phyloP scores from a whole-genome alignment of 805 yeast genomes.

The Myxozyma lipomycoides region DNA sequence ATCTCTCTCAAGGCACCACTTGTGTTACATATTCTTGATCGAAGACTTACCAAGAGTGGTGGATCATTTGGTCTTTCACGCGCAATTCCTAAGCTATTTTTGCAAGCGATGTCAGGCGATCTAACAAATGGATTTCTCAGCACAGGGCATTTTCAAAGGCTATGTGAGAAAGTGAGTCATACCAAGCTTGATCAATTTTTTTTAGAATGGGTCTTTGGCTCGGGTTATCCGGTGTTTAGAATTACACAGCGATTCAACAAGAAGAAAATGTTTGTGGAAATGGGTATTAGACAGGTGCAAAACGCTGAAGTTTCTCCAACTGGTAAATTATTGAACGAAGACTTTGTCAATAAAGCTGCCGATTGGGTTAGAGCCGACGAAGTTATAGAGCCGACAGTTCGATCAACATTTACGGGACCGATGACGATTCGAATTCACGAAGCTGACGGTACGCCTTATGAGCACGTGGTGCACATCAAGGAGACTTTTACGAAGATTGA shows the following conservation, averaged over 20 bases:
- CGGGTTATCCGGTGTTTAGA: slow-evolving; percentile 84
- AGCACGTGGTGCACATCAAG: slow-evolving; percentile 88
- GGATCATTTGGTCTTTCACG: slow-evolving; percentile 88
- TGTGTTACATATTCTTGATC: slow-evolving; percentile 76
- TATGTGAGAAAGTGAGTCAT: slow-evolving; percentile 93
- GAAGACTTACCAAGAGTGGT: slow-evolving; percentile 94
- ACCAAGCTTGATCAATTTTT: slow-evolving; percentile 77
- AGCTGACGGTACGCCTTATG: slow-evolving; percentile 98
- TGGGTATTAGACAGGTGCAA: slow-evolving; percentile 90
- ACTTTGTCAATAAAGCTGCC: slow-evolving; percentile 43
- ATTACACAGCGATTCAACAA: slow-evolving; percentile 91
- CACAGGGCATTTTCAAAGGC: slow-evolving; percentile 79
- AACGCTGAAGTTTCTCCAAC: slow-evolving; percentile 49
- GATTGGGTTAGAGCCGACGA: slow-evolving; percentile 27
- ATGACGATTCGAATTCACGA: slow-evolving; percentile 96
- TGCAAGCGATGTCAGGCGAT: slow-evolving; percentile 96
- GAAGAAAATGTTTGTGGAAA: slow-evolving; percentile 88
- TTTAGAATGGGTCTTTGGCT: slow-evolving; percentile 86
- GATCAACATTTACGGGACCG: slow-evolving; percentile 74
- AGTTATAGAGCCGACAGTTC: slow-evolving; percentile 23
- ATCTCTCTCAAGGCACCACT: slow-evolving; percentile 78
- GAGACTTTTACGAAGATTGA: slow-evolving; percentile 83
- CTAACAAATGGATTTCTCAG: slow-evolving; percentile 71
- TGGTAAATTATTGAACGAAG: slow-evolving; percentile 37
- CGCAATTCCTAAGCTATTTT: slow-evolving; percentile 82